Conservation (phyloP, 345 rosid species). For the Zanthoxylum bungeanum region DNA sequence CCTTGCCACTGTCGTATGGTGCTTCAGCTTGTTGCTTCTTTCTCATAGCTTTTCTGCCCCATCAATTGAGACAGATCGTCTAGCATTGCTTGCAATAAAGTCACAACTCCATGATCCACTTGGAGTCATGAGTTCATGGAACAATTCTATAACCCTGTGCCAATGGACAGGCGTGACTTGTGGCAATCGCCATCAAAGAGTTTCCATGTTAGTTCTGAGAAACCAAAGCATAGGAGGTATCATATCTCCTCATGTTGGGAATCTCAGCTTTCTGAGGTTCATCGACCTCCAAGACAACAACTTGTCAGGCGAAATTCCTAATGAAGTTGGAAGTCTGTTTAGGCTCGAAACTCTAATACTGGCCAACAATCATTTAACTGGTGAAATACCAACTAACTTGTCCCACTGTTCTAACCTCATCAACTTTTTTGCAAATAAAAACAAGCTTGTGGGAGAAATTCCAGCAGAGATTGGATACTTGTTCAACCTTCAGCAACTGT, state of each 20-base stretch:
- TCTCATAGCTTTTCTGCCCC: neutral
- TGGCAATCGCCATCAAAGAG: neutral
- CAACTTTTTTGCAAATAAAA: accelerated
- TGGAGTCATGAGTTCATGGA: neutral
- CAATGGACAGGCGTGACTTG: neutral
- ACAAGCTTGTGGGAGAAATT: neutral
- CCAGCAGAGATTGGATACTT: slow-evolving; percentile 1
- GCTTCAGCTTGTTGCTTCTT: neutral
- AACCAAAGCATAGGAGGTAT: neutral
- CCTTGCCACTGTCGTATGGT: neutral
- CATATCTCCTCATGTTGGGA: neutral
- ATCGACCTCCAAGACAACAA: slow-evolving; percentile 3
- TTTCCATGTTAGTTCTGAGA: neutral
- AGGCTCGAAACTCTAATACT: neutral
- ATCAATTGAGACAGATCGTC: neutral
- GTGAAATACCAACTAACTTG: slow-evolving; percentile 17
- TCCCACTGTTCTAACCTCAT: slow-evolving; percentile 15
- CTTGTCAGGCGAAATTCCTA: slow-evolving; percentile 6
- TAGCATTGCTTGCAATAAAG: neutral
- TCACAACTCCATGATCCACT: neutral
- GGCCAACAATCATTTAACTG: neutral
- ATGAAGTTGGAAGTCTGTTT: slow-evolving; percentile 3
- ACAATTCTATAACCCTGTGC: neutral
- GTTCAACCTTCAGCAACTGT: neutral
- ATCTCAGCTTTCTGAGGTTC: neutral